A percentile compares a stretch with the other conserved stretches of the same genome.
phyloP scores from a whole-genome alignment of 2,329 filamentous ascomycete species.

The Fusarium robinianum region DNA sequence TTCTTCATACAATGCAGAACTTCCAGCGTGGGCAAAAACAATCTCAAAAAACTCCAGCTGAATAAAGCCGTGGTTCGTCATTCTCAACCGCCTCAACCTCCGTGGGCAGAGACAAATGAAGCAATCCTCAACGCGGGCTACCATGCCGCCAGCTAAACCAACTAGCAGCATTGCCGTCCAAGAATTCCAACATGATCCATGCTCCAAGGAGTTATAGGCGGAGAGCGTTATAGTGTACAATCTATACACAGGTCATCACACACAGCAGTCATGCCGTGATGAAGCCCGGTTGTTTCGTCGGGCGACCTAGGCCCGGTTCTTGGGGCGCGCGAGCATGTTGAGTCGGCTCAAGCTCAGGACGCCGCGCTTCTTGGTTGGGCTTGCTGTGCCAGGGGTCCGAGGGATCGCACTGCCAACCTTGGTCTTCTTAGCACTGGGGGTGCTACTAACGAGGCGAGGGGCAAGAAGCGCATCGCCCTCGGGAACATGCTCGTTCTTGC shows the following conservation, averaged over 20 bases:
- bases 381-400: slow-evolving; percentile 40
- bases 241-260: slow-evolving; percentile 1
- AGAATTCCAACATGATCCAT: not conserved
- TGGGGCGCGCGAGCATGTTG: slow-evolving; percentile 65
- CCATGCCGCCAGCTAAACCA: too few species aligned
- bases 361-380: slow-evolving; percentile 56
- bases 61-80: slow-evolving; percentile 30
- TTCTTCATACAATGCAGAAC: slow-evolving; percentile 27
- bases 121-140: too few species aligned
- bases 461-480: slow-evolving; percentile 59
- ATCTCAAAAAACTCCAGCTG: slow-evolving; percentile 38
- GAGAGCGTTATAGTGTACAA: slow-evolving; percentile 31
- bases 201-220: slow-evolving; percentile 7
- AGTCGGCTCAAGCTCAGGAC: slow-evolving; percentile 62
- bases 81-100: slow-evolving; percentile 23
- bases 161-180: slow-evolving; percentile 4
- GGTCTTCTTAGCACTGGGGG: slow-evolving; percentile 46
- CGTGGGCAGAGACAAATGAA: too few species aligned
- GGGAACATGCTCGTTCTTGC: slow-evolving; percentile 53
- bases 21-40: slow-evolving; percentile 29
- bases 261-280: too few species aligned
- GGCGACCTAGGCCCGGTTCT: slow-evolving; percentile 53
- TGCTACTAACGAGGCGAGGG: slow-evolving; percentile 49
- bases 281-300: not conserved
- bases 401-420: slow-evolving; percentile 33